These are phyloP conservation scores for Galerina sulciceps DNA, from an alignment of 768 basidiomycete genomes.

Conservation along the genomic window DNA sequence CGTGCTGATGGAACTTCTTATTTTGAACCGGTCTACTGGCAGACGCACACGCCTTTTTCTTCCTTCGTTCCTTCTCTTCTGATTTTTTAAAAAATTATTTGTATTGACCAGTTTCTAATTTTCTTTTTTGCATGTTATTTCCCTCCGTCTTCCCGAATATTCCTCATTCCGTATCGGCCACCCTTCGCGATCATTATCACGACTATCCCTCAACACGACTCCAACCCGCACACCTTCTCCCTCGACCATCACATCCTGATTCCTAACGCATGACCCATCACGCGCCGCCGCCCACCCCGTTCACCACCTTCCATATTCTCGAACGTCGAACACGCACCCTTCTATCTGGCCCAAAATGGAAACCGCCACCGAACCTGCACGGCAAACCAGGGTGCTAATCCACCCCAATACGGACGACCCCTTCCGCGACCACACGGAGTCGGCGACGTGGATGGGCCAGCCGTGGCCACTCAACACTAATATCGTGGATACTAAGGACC, in stretches of 20 bases:
- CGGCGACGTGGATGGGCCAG: conserved; percentile 68
- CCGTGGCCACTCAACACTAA: conserved; percentile 55
- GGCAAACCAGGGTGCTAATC: conserved; percentile 57
- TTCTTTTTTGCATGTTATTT: not conserved
- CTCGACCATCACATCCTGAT: not conserved
- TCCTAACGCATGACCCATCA: not conserved
- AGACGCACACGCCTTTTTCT: too few relatives aligned
- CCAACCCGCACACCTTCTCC: not conserved
- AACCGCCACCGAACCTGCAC: not conserved
- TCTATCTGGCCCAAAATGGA: not conserved
- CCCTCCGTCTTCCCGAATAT: not conserved
- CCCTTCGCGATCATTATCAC: not conserved
- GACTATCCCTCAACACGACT: too few relatives aligned
- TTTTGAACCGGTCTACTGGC: too few relatives aligned
- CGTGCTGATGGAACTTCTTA: not conserved
- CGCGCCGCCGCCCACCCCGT: not conserved
- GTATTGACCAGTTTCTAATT: not conserved
- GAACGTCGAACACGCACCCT: not conserved
- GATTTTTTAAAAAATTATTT: not conserved
- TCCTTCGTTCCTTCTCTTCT: too few relatives aligned
- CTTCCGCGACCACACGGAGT: conserved; percentile 64
- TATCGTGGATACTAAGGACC: not conserved
- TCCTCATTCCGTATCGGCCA: not conserved
- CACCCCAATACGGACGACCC: conserved; percentile 71
- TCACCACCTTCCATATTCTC: not conserved